A percentile compares a stretch with the other conserved stretches of the same genome.
These are phyloP conservation scores for Fusarium tanahbumbuense DNA, from an alignment of 2,329 filamentous ascomycete species.

Conservation along the genomic window DNA sequence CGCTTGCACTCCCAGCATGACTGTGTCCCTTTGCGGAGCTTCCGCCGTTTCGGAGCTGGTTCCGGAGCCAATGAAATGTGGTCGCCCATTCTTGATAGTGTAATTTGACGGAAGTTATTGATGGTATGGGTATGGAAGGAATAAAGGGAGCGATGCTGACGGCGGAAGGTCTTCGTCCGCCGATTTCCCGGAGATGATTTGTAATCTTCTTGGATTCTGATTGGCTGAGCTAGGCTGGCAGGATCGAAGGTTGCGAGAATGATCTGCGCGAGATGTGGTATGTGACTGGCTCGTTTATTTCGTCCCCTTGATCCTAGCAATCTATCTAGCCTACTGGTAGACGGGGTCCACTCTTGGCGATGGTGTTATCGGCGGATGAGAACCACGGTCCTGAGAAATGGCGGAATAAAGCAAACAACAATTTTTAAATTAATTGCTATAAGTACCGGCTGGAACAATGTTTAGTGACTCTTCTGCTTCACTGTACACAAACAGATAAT, in stretches of 20 bases:
- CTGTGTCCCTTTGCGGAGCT: constrained; percentile 64
- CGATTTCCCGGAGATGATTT: constrained; percentile 32
- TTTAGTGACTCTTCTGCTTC: fast-evolving
- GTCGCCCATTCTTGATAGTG: constrained; percentile 21
- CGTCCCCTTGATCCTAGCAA: background rate
- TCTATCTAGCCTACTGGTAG: background rate
- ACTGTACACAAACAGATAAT: background rate
- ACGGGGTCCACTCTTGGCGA: background rate
- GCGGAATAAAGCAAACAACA: background rate
- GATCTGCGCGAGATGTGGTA: fast-evolving
- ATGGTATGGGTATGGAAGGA: background rate
- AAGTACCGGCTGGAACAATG: background rate
- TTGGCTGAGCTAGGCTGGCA: fast-evolving
- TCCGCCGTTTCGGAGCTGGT: constrained; percentile 37
- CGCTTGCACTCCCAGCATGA: constrained; percentile 71
- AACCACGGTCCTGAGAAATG: background rate
- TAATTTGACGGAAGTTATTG: background rate
- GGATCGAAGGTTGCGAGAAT: background rate
- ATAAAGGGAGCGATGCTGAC: background rate
- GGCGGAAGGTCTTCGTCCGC: constrained; percentile 23
- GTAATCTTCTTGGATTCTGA: background rate
- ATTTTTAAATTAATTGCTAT: fast-evolving
- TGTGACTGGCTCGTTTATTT: background rate
- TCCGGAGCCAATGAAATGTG: constrained; percentile 4
- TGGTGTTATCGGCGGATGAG: background rate